A percentile compares a stretch with the other conserved stretches of the same genome.
phyloP scores from a whole-genome alignment of 2,329 filamentous ascomycete genomes.

The Colletotrichum siamense region DNA sequence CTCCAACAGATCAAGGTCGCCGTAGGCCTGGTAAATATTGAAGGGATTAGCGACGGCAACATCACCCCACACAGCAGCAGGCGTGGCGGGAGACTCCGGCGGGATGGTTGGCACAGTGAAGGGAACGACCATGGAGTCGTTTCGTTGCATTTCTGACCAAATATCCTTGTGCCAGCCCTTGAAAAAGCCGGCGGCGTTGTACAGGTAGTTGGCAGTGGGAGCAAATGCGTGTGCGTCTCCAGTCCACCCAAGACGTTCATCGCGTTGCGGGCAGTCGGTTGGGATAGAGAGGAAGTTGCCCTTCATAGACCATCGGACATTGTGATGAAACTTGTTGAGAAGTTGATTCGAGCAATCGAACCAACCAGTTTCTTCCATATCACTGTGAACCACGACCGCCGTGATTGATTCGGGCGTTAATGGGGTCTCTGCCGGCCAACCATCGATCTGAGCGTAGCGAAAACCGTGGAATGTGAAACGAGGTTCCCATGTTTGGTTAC shows the following conservation, averaged over 20 bases:
- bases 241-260: conserved; percentile 61
- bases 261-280: conserved; percentile 63
- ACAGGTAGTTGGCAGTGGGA: conserved; percentile 58
- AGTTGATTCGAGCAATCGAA: conserved; percentile 57
- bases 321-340: conserved; percentile 60
- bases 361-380: conserved; percentile 53
- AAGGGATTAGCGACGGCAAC: conserved; percentile 45
- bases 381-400: conserved; percentile 51
- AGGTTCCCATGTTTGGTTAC: conserved; percentile 43
- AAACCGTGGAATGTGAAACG: conserved; percentile 60
- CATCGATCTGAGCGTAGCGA: conserved; percentile 53
- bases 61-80: conserved; percentile 49
- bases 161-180: conserved; percentile 55
- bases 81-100: conserved; percentile 23
- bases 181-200: conserved; percentile 56
- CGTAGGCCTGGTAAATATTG: conserved; percentile 43
- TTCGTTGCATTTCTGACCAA: conserved; percentile 33
- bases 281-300: conserved; percentile 64
- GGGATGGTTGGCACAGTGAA: conserved; percentile 34
- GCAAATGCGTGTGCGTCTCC: conserved; percentile 56
- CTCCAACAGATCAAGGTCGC: conserved; percentile 38
- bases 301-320: conserved; percentile 61
- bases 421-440: conserved; percentile 39
- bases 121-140: conserved; percentile 28
- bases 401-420: conserved; percentile 25